Base-by-base conservation (phyloP, 2,329 filamentous ascomycete species). In the Aspergillus sp. region DNA sequence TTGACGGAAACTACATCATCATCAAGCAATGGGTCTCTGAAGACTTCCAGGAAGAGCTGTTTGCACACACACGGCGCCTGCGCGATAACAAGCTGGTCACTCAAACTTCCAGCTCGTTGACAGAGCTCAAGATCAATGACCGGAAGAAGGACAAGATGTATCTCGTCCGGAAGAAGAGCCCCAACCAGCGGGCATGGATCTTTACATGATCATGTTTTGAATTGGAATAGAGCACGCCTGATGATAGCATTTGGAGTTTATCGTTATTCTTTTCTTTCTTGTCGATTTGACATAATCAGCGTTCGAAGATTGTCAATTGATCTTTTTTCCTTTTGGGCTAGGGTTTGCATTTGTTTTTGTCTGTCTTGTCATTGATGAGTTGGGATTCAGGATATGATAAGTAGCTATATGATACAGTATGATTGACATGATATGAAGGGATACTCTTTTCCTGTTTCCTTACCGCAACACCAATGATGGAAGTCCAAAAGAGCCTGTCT, bases 21-120 rank as follows among this genome's bases (percentile, higher is more conserved):
- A 85, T 90, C 67, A 86, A 85, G 65, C 75, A 81, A 44, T 87
- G 81, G 80, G 81, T 90, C 40, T 78, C 80, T 4, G 82, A 88
- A 53, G 77, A 79, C 48, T 79, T 88, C 60, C 86, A 88, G 57
- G 78, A 88, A 46, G 71, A 81, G 44, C 76, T 89, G 39, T 90
- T 86, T 76, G 76, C 79, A 35, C 85, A 90, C 66, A 88, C 86
- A 3, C 75, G 75, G 48, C 69, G 75, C 35, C 62, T 88, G 49
- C 81, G 82, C n/a, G 77, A 82, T 57, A 74, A 72, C 39, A 66
- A 64, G 37, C 47, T 66, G 34, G 47, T 70, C 42, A 52, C 60
- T n/a, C 49, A 66, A 46, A 61, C 56, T 19, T 66, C 65, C 36
- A 56, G 48, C 48, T 60, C 60, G n/a, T 51, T 61, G 36, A 70